Evolutionary conservation across 495 filamentous ascomycete species (phyloP), one percentile per base, ranked within the genome.

Genomic region (Talaromyces borbonicus): DNA sequence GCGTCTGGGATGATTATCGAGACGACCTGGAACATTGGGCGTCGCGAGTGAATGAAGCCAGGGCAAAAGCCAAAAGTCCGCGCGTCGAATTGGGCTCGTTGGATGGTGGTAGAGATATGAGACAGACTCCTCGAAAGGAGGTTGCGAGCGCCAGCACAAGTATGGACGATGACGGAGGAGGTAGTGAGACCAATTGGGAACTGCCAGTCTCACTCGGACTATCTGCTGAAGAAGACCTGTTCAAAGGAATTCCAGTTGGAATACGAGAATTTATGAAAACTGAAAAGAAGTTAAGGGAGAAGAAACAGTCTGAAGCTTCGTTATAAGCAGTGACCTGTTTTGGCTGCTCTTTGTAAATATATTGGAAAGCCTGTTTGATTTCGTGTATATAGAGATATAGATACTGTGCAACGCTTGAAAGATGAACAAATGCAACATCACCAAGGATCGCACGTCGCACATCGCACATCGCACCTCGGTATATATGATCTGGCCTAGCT

Each of bases 241-340:
- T 93, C 59, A 78, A 77, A 45, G 80, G 78, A 51, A 79, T 98
- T 32, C 90, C 93, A 0, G 85, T 98, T 16, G 93, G 92, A 5
- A 95, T 98, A 50, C 74, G 84, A 46, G 92, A 93, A 60, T 98
- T 98, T 63, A 97, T 98, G 90, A 85, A 83, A 69, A 88, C 81
- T 39, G 92, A 98, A 71, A 98, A 96, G 75, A 82, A 67, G 62
- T 64, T 98, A 49, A 88, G 87, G 61, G 73, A 84, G 64, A 86
- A 77, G 63, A 82, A 86, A 27, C 18, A 24, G 19, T 12, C 16
- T 16, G 3, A n/a, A n/a, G n/a, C n/a, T n/a, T n/a, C n/a, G n/a
- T n/a, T n/a, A n/a, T n/a, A n/a, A n/a, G n/a, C n/a, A n/a, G n/a
- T n/a, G n/a, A n/a, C n/a, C n/a, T n/a, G n/a, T n/a, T n/a, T n/a